phyloP scores from a whole-genome alignment of 306 rosid species.

The Dalbergia cultrata region DNA sequence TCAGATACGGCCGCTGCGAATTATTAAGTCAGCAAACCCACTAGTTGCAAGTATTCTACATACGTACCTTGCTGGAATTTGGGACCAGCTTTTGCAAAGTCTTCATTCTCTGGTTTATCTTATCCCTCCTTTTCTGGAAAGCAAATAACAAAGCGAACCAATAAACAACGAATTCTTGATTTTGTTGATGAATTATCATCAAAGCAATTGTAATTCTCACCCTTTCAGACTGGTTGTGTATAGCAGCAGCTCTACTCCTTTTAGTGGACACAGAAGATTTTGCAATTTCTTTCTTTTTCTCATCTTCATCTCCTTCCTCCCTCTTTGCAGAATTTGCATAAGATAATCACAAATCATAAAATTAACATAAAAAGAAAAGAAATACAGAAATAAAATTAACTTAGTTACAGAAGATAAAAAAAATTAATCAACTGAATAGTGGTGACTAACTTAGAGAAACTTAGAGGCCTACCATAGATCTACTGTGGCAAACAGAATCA shows the following conservation, averaged over 20 bases:
- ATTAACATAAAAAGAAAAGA: not conserved
- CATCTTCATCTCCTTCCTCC: slow-evolving; percentile 56
- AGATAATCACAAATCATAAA: not conserved
- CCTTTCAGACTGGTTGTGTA: slow-evolving; percentile 97
- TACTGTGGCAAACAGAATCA: slow-evolving; percentile 86
- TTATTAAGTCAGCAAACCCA: slow-evolving; percentile 32
- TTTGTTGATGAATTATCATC: slow-evolving; percentile 29
- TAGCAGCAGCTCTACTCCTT: slow-evolving; percentile 87
- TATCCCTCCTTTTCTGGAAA: slow-evolving; percentile 94
- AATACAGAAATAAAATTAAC: not conserved
- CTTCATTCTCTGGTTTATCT: slow-evolving; percentile 96
- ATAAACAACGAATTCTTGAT: slow-evolving; percentile 21
- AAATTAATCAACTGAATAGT: not conserved
- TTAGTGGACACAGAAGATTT: slow-evolving; percentile 75
- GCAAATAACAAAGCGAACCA: slow-evolving; percentile 20
- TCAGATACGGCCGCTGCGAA: not conserved
- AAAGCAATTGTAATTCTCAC: slow-evolving; percentile 49
- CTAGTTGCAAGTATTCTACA: slow-evolving; percentile 41
- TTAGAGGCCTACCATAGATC: slow-evolving; percentile 59
- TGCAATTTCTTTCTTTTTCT: slow-evolving; percentile 55
- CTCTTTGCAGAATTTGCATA: slow-evolving; percentile 46
- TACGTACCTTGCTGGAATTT: slow-evolving; percentile 92
- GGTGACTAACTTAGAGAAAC: too few species aligned
- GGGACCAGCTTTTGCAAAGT: slow-evolving; percentile 98
- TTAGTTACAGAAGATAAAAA: not conserved